Base-by-base conservation (phyloP, 305 asterid genomes). In the Coffea humblotiana region DNA sequence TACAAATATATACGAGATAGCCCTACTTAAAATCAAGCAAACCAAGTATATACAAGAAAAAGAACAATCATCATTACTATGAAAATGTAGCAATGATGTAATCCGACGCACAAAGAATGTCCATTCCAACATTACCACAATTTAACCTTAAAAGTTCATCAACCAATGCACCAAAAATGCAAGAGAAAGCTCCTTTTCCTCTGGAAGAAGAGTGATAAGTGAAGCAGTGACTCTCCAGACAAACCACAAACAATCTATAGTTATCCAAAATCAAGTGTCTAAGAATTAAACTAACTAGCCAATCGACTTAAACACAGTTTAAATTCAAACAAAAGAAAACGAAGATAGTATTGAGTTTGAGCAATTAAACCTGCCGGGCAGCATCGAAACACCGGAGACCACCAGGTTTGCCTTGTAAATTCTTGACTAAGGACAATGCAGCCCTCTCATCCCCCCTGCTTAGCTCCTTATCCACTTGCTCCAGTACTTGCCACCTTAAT, bases 311-410 rank as follows among this genome's bases (percentile, higher is more conserved):
- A 65, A 74, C 32, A 52, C 21, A 13, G 25, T 4, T 76, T 15
- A 19, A 29, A 66, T 58, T 35, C 25, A 52, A 8, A 54, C 69
- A 58, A 69, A 68, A 63, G 43, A 5, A 8, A 49, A 45, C 23
- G 76, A 74, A 16, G 10, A 51, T 18, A 58, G 23, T 43, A 54
- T 14, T 43, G 78, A 80, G 70, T 43, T 25, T 35, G 82, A 15
- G 79, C 19, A 73, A 60, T 68, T 21, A 88, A 88, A 94, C 98
- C 98, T 93, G 98, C 48, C 97, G 94, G 78, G 92, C 92, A 77
- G 96, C 82, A 78, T 98, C 97, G 79, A 95, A 95, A 88, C 98
- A 92, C 71, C 90, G 89, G 72, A 95, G 92, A 29, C 94, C 97
- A 43, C 78, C 90, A 58, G 92, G 88, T 64, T 88, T 90, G 47